Conservation (phyloP, 768 basidiomycete genomes). For the Lactarius trivialis region DNA sequence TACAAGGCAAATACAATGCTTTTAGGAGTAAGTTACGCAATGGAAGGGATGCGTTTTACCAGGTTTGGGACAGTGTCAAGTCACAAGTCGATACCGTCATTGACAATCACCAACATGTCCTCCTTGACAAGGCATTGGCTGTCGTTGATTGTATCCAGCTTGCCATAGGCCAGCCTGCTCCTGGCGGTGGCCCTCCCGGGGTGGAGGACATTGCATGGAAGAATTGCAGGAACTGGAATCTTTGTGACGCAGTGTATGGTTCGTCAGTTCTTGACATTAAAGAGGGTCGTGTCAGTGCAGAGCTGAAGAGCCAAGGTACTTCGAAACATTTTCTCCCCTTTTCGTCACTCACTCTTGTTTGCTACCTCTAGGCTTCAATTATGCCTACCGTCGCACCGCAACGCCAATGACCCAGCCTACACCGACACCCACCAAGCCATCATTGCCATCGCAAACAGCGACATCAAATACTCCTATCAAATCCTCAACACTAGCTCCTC, state of each 20-base stretch:
- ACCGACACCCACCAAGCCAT: conserved; percentile 49
- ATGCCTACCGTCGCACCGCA: conserved; percentile 79
- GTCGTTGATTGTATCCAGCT: conserved; percentile 79
- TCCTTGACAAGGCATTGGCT: conserved; percentile 83
- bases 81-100: conserved; percentile 85
- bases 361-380: conserved; percentile 74
- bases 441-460: conserved; percentile 39
- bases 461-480: conserved; percentile 31
- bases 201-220: conserved; percentile 95
- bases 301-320: conserved; percentile 87
- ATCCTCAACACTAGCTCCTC: conserved; percentile 31
- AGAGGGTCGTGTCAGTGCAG: conserved; percentile 87
- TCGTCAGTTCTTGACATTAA: conserved; percentile 81
- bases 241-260: conserved; percentile 93
- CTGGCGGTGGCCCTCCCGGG: conserved; percentile 37
- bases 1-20: conserved; percentile 82
- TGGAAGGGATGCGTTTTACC: conserved; percentile 79
- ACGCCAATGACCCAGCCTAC: conserved; percentile 48
- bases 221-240: conserved; percentile 99
- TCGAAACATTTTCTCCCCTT: conserved; percentile 14
- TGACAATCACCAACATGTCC: conserved; percentile 80
- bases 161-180: conserved; percentile 38
- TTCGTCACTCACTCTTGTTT: not conserved
- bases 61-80: conserved; percentile 94
- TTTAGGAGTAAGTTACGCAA: conserved; percentile 73